phyloP scores from a whole-genome alignment of 106 monocot species.

The Allium sativum region DNA sequence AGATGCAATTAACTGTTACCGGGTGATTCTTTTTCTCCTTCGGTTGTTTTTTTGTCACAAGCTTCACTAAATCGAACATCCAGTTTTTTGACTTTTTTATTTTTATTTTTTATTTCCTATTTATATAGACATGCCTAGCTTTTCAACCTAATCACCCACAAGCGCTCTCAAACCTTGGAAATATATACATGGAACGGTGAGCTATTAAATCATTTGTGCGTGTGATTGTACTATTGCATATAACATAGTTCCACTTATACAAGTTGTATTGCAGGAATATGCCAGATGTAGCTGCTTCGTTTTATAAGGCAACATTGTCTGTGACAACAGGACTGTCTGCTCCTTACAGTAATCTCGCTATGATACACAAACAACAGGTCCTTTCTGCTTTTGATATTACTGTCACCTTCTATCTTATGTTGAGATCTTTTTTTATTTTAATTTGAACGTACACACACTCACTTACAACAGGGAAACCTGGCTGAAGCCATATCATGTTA shows the following conservation, averaged over 20 bases:
- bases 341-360: conserved; percentile 87
- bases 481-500: conserved; percentile 87
- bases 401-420: not conserved
- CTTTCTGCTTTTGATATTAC: conserved; percentile 1
- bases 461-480: conserved; percentile 63
- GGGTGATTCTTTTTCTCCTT: conserved; percentile 25
- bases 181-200: conserved; percentile 88
- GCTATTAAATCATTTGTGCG: not conserved
- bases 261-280: conserved; percentile 57
- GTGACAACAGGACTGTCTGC: conserved; percentile 88
- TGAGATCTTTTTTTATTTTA: not conserved
- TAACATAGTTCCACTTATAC: not conserved
- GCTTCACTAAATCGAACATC: not conserved
- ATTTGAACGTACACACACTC: too few species aligned
- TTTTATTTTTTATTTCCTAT: not conserved
- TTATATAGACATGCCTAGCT: conserved; percentile 65
- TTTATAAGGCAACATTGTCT: conserved; percentile 71
- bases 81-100: not conserved
- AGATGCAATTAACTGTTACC: conserved; percentile 74
- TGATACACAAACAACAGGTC: conserved; percentile 97
- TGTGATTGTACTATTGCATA: not conserved
- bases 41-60: not conserved
- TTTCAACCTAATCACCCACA: conserved; percentile 89
- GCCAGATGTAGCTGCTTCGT: conserved; percentile 55
- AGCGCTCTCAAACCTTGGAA: conserved; percentile 92